Evolutionary conservation across 192 early-diverging fungal species (phyloP).

Genomic region (Gigaspora rosea): DNA sequence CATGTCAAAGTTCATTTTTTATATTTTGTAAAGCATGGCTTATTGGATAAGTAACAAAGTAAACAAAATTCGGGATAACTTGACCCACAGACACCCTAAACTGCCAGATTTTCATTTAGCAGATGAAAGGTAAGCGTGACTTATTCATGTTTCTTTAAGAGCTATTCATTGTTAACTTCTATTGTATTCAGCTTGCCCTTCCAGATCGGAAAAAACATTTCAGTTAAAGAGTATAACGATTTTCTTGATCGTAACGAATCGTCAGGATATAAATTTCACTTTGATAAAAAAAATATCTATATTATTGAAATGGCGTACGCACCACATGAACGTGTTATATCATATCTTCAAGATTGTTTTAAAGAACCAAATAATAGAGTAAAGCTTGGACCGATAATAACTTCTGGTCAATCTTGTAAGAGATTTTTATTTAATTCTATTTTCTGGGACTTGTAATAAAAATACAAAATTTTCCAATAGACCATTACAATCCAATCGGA

Average conservation of each 20-base stretch:
- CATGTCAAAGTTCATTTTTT: too few relatives aligned
- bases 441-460: conserved; percentile 22
- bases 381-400: background rate
- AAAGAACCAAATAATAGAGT: conserved; percentile 16
- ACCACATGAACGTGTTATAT: background rate
- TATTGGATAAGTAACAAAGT: background rate
- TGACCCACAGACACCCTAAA: background rate
- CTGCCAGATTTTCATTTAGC: conserved; percentile 16
- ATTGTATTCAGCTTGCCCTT: conserved; percentile 25
- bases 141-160: conserved; percentile 24
- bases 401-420: conserved; percentile 15
- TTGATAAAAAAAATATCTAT: conserved; percentile 10
- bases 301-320: conserved; percentile 24
- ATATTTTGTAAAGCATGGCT: conserved; percentile 13
- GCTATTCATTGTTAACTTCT: conserved; percentile 20
- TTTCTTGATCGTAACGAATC: conserved; percentile 24
- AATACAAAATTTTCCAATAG: background rate
- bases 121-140: conserved; percentile 18
- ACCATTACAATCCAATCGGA: conserved; percentile 11
- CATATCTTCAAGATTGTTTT: conserved; percentile 9
- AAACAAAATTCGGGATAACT: background rate
- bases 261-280: conserved; percentile 24
- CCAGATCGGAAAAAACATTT: conserved; percentile 15
- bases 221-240: conserved; percentile 22
- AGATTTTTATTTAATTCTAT: conserved; percentile 14